Evolutionary conservation across 1,139 yeast genomes (phyloP).

Genomic region (Candida glucosophila): DNA sequence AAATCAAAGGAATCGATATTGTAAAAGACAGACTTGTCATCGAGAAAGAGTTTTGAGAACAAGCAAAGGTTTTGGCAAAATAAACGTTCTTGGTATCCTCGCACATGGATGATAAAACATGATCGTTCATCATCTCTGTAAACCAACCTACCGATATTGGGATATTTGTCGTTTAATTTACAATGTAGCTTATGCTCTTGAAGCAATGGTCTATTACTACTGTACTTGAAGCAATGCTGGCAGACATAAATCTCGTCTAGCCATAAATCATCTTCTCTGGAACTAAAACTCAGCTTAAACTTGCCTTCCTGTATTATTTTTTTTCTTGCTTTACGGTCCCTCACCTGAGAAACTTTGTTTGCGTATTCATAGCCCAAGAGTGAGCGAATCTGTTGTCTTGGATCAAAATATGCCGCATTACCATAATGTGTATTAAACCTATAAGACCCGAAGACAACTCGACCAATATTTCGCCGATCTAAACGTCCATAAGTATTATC

Average conservation of each 20-base stretch:
- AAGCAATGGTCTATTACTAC: slow-evolving; percentile 34
- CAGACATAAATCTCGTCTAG: slow-evolving; percentile 62
- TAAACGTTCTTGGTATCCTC: slow-evolving; percentile 53
- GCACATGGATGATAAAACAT: slow-evolving; percentile 49
- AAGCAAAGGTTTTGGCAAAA: slow-evolving; percentile 78
- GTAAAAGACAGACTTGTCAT: slow-evolving; percentile 82
- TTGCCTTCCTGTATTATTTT: slow-evolving; percentile 1
- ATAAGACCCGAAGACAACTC: slow-evolving; percentile 56
- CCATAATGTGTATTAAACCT: slow-evolving; percentile 82
- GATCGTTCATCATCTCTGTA: slow-evolving; percentile 50
- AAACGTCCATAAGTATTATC: slow-evolving; percentile 49
- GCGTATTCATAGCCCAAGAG: slow-evolving; percentile 21
- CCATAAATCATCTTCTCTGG: slow-evolving; percentile 31
- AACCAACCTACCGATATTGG: slow-evolving; percentile 55
- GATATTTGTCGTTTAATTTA: slow-evolving; percentile 16
- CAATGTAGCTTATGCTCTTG: slow-evolving; percentile 42
- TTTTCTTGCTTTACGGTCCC: slow-evolving; percentile 18
- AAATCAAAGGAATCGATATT: slow-evolving; percentile 73
- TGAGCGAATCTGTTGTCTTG: slow-evolving; percentile 15
- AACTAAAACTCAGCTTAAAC: slow-evolving; percentile 1
- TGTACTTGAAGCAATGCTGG: slow-evolving; percentile 75
- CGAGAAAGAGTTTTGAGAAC: slow-evolving; percentile 83
- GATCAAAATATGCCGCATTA: slow-evolving; percentile 61
- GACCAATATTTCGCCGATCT: slow-evolving; percentile 50
- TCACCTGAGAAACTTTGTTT: slow-evolving; percentile 4